Conservation (phyloP, 106 monocot genomes). For the Dendrobium catenatum region DNA sequence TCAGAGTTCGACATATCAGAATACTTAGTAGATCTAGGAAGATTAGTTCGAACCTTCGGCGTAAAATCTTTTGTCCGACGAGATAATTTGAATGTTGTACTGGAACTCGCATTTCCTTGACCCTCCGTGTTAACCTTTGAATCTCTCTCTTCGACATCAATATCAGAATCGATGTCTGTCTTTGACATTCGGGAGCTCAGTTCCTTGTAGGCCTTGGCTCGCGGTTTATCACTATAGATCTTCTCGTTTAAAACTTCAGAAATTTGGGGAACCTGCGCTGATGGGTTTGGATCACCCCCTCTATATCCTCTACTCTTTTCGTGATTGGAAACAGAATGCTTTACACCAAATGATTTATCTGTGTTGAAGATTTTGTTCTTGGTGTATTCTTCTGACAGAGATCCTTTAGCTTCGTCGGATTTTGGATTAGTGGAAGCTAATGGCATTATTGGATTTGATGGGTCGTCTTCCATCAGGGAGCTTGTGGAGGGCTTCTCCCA, state of each 20-base stretch:
- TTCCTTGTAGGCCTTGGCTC: slow-evolving; percentile 4
- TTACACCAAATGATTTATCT: neutral
- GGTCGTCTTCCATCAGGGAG: neutral
- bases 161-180: slow-evolving; percentile 17
- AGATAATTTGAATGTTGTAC: slow-evolving; percentile 29
- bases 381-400: neutral
- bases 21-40: neutral
- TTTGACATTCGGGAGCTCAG: slow-evolving; percentile 11
- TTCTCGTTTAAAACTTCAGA: slow-evolving; percentile 3
- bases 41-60: slow-evolving; percentile 12
- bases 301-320: slow-evolving; percentile 1
- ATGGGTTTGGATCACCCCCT: neutral
- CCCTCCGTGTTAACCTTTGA: neutral
- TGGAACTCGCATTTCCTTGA: slow-evolving; percentile 8
- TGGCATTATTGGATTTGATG: slow-evolving; percentile 12
- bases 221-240: slow-evolving; percentile 9
- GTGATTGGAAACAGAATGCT: neutral
- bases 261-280: neutral
- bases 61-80: slow-evolving; percentile 28
- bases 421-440: neutral
- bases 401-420: slow-evolving; percentile 1
- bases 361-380: neutral
- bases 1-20: slow-evolving; percentile 3
- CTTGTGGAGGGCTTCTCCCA: slow-evolving; percentile 6
- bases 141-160: slow-evolving; percentile 7